phyloP scores from a whole-genome alignment of 148 eudicot species.

The Camellia japonica region DNA sequence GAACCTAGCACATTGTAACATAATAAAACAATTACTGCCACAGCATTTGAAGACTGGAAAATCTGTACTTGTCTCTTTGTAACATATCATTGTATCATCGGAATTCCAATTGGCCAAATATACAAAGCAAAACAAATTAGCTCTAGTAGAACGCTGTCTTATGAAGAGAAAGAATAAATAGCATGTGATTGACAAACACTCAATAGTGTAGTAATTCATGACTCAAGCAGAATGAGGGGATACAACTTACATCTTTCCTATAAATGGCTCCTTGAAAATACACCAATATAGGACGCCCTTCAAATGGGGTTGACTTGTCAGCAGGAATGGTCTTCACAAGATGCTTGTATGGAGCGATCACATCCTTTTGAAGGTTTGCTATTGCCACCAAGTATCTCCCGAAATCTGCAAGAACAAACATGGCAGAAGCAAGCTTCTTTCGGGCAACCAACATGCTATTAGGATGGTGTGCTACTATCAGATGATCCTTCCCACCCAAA shows the following conservation, averaged over 20 bases:
- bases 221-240: neutral
- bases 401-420: slow-evolving; percentile 87
- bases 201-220: neutral
- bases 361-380: slow-evolving; percentile 85
- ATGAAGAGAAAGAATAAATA: neutral
- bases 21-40: neutral
- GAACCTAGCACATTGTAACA: neutral
- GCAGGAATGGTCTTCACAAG: slow-evolving; percentile 50
- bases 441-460: slow-evolving; percentile 78
- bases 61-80: neutral
- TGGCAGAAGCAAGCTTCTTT: slow-evolving; percentile 62
- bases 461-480: slow-evolving; percentile 90
- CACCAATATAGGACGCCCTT: slow-evolving; percentile 59
- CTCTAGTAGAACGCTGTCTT: neutral
- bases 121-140: neutral
- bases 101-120: slow-evolving; percentile 1
- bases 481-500: slow-evolving; percentile 65
- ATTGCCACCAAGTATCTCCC: slow-evolving; percentile 65
- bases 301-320: slow-evolving; percentile 52
- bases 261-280: slow-evolving; percentile 96
- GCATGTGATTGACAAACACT: neutral
- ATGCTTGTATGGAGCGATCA: slow-evolving; percentile 93
- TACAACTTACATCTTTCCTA: slow-evolving; percentile 80
- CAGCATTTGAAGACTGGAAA: neutral
- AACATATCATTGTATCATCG: neutral